These are phyloP conservation scores for Penicillium coprophilum DNA, from an alignment of 495 filamentous ascomycete genomes.

Conservation along the genomic window DNA sequence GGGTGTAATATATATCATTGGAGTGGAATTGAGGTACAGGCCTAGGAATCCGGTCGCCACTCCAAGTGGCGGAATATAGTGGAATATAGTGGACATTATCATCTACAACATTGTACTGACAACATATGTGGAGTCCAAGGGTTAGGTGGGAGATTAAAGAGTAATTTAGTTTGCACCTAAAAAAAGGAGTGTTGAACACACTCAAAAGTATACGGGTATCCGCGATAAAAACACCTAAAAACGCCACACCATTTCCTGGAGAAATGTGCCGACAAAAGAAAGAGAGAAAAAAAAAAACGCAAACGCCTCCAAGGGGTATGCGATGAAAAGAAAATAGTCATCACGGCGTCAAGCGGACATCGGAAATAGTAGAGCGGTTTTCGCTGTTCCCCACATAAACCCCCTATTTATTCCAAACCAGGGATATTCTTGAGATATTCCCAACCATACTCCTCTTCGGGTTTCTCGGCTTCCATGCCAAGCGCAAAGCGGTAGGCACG, in stretches of 20 bases:
- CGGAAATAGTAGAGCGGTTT: not conserved
- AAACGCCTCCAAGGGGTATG: slow-evolving; percentile 11
- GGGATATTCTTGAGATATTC: slow-evolving; percentile 51
- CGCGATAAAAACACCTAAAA: slow-evolving; percentile 12
- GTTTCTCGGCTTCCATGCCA: slow-evolving; percentile 53
- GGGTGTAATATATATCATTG: not conserved
- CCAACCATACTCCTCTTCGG: slow-evolving; percentile 55
- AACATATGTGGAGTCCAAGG: not conserved
- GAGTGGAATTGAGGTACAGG: not conserved
- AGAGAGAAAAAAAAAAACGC: not conserved
- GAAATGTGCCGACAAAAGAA: slow-evolving; percentile 1
- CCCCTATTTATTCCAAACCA: slow-evolving; percentile 31
- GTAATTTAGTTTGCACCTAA: not conserved
- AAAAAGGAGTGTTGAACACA: not conserved
- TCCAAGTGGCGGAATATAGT: slow-evolving; percentile 1
- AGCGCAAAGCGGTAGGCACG: slow-evolving; percentile 52
- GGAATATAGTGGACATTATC: no score
- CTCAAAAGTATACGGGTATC: slow-evolving; percentile 12
- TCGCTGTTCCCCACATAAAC: slow-evolving; percentile 4
- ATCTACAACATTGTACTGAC: not conserved
- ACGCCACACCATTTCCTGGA: slow-evolving; percentile 4
- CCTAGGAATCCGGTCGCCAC: no score
- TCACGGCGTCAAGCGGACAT: slow-evolving; percentile 15
- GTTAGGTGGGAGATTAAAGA: not conserved
- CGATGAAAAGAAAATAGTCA: slow-evolving; percentile 12